Evolutionary conservation across 495 filamentous ascomycete species (phyloP), one percentile per base, ranked within the genome.

Genomic region (Aspergillus sclerotiicarbonarius): DNA sequence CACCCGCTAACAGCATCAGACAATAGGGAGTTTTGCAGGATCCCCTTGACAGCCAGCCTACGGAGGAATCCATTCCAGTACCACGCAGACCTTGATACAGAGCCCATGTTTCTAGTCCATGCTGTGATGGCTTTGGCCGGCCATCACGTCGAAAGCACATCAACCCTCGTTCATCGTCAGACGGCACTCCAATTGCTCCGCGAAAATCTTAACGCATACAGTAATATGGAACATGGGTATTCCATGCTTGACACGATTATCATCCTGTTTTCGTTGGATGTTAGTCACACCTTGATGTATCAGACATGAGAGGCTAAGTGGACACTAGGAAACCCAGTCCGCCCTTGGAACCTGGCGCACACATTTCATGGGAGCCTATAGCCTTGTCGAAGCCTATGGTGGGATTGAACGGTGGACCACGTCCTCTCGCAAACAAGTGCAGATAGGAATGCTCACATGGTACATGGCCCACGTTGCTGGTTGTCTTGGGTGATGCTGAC

Each of bases 401-500:
- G 47, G 47, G 4, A 50, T 50, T 10, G 25, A 50, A 0, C 31
- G 2, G 9, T 50, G 47, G 47, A 16, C 15, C 47, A 50, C 47
- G 3, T 50, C 47, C 47, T 21, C 18, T 3, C 12, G 47, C 8
- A 30, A 6, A 50, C 18, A 30, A 10, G 47, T 50, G 20, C 47
- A 50, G 16, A 50, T 50, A 31, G 47, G 47, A 1, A 32, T 50
- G 13, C 47, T 50, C 8, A 7, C 15, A 31, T 50, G 47, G 47
- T 50, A 50, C 6, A 30, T 30, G 47, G 15, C 37, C 5, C 37
- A 12, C 37, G n/a, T n/a, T n/a, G 13, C 13, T n/a, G 5, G 15
- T 41, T 41, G 5, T 41, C 37, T 15, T n/a, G 37, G n/a, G 10
- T 41, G n/a, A 6, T n/a, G 13, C 64, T 56, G 52, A 59, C 58